phyloP scores from a whole-genome alignment of 192 early-diverging fungal species.

The Gigaspora rosea region DNA sequence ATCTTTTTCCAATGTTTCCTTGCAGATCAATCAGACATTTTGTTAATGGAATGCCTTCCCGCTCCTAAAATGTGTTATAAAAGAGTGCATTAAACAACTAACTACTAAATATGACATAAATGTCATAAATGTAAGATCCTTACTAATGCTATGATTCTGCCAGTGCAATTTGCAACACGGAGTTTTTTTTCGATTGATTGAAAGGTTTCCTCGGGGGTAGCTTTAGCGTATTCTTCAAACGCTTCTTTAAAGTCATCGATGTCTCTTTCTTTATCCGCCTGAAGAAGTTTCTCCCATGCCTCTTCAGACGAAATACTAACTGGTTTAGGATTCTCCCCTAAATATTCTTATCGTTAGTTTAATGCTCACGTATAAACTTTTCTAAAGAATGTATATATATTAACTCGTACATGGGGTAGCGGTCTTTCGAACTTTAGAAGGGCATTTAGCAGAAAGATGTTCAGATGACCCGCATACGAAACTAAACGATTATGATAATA shows the following conservation, averaged over 20 bases:
- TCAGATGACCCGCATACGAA: background rate
- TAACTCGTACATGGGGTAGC: conserved; percentile 6
- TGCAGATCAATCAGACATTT: conserved; percentile 8
- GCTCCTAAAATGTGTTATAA: background rate
- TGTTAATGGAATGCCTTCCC: conserved; percentile 3
- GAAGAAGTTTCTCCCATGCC: background rate
- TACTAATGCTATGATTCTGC: conserved; percentile 19
- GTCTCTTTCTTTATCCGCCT: conserved; percentile 3
- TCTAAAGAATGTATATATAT: background rate
- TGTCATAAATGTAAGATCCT: background rate
- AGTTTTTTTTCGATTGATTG: conserved; percentile 6
- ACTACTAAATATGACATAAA: background rate
- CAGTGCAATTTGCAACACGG: background rate
- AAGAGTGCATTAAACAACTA: background rate
- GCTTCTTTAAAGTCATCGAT: conserved; percentile 9
- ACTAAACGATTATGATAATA: background rate
- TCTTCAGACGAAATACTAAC: background rate
- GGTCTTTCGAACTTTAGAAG: background rate
- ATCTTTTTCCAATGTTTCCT: conserved; percentile 3
- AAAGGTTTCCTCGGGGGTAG: background rate
- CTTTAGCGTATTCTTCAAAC: conserved; percentile 13
- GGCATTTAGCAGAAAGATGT: background rate
- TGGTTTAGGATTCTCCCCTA: background rate
- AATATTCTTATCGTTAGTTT: background rate
- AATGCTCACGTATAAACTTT: background rate